These are phyloP conservation scores for Globisporangium nodosum DNA, from an alignment of 352 stramenopile genomes.

Conservation along the genomic window DNA sequence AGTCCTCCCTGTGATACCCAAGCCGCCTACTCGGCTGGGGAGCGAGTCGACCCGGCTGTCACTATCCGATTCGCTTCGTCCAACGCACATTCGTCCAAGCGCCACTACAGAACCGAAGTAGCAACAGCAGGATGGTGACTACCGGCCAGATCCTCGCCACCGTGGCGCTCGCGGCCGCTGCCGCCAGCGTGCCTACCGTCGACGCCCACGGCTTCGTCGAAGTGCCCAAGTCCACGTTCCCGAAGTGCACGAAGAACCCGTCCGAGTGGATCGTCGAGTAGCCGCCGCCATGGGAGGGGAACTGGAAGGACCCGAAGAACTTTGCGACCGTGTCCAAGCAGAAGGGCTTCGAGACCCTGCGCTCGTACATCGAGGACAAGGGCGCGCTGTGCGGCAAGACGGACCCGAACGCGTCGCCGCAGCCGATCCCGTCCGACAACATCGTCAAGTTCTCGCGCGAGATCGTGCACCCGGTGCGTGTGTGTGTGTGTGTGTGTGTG, in stretches of 20 bases:
- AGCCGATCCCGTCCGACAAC: slow-evolving; percentile 15
- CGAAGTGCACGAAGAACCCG: slow-evolving; percentile 1
- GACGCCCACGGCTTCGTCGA: slow-evolving; percentile 3
- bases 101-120: no score
- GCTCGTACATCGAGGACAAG: slow-evolving; percentile 17
- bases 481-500: neutral
- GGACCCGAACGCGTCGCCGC: slow-evolving; percentile 10
- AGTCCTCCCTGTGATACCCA: no score
- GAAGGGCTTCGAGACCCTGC: slow-evolving; percentile 11
- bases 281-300: slow-evolving; percentile 1
- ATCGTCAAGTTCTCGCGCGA: slow-evolving; percentile 14
- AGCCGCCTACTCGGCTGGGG: no score
- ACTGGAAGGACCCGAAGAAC: slow-evolving; percentile 5
- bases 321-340: slow-evolving; percentile 3
- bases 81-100: no score
- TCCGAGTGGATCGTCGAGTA: slow-evolving; percentile 7
- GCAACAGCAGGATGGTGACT: neutral
- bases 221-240: slow-evolving; percentile 1
- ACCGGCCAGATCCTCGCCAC: neutral
- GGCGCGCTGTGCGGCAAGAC: slow-evolving; percentile 18
- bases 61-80: neutral
- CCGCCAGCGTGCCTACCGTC: neutral
- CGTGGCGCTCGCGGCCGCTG: neutral
- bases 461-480: neutral
- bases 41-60: no score